Evolutionary conservation across 768 basidiomycete genomes (phyloP).

Genomic region (Boletus reticulatus): DNA sequence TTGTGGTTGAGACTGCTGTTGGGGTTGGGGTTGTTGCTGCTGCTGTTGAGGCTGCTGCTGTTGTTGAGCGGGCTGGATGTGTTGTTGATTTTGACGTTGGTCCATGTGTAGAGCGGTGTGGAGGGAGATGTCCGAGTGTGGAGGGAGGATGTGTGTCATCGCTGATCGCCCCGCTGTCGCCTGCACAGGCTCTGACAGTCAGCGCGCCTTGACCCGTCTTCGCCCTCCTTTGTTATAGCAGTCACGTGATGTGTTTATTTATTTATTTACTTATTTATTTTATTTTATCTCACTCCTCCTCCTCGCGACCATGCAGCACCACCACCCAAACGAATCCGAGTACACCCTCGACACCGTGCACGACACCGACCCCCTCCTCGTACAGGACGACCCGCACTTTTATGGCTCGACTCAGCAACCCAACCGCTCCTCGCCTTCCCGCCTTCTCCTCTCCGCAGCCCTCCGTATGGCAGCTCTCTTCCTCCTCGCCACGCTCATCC

Average conservation of each 20-base stretch:
- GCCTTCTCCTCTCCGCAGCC: conserved; percentile 74
- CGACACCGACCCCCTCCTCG: conserved; percentile 30
- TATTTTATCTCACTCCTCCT: not conserved
- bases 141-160: conserved; percentile 50
- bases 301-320: conserved; percentile 13
- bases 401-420: conserved; percentile 54
- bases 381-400: conserved; percentile 30
- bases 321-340: conserved; percentile 40
- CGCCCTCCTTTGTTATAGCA: conserved; percentile 21
- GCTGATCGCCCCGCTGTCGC: conserved; percentile 18
- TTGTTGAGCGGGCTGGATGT: conserved; percentile 34
- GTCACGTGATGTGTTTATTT: conserved; percentile 22
- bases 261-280: not conserved
- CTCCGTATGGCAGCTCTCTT: conserved; percentile 85
- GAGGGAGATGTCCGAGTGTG: conserved; percentile 48
- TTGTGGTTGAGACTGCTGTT: conserved; percentile 26
- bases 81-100: conserved; percentile 51
- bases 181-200: conserved; percentile 7
- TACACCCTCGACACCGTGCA: conserved; percentile 68
- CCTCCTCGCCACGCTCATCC: conserved; percentile 58
- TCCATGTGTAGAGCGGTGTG: conserved; percentile 72
- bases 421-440: conserved; percentile 41
- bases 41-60: conserved; percentile 13
- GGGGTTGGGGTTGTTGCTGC: conserved; percentile 33
- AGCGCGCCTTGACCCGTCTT: not conserved